A percentile compares a stretch with the other conserved stretches of the same genome.
These are phyloP conservation scores for Annona squamosa DNA, from an alignment of 164 flowering plant species.

Conservation along the genomic window DNA sequence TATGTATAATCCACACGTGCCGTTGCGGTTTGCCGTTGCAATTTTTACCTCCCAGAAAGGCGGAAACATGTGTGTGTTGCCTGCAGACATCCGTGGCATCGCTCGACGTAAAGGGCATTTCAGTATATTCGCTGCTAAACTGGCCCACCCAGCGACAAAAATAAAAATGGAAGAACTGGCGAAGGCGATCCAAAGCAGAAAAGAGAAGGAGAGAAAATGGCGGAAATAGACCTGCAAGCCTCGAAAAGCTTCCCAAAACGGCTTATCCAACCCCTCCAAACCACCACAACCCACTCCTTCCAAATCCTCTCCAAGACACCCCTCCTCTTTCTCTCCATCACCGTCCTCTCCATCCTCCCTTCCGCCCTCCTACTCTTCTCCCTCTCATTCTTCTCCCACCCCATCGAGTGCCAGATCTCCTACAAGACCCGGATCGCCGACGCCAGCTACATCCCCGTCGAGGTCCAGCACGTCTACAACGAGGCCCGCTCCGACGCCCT, in stretches of 20 bases:
- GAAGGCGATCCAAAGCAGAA: not conserved
- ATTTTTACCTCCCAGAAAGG: constrained; percentile 30
- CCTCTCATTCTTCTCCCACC: constrained; percentile 23
- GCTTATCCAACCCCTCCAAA: not conserved
- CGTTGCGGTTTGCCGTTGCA: too few species aligned
- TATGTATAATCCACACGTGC: too few species aligned
- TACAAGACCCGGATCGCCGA: constrained; percentile 28
- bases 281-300: constrained; percentile 20
- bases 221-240: not conserved
- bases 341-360: constrained; percentile 31
- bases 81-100: not conserved
- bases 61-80: constrained; percentile 13
- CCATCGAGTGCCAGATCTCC: constrained; percentile 22
- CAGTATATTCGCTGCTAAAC: not conserved
- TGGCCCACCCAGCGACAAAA: too few species aligned
- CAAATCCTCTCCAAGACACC: constrained; percentile 20
- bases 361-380: constrained; percentile 36
- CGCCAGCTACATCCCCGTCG: constrained; percentile 24
- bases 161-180: not conserved
- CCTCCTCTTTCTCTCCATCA: constrained; percentile 25
- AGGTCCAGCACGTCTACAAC: constrained; percentile 29
- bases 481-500: constrained; percentile 32
- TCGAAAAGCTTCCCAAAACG: not conserved
- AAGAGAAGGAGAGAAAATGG: not conserved
- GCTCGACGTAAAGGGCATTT: not conserved